Evolutionary conservation across 164 flowering plant genomes (phyloP), one percentile per base, ranked within the genome.

Genomic region (Piper betle): DNA sequence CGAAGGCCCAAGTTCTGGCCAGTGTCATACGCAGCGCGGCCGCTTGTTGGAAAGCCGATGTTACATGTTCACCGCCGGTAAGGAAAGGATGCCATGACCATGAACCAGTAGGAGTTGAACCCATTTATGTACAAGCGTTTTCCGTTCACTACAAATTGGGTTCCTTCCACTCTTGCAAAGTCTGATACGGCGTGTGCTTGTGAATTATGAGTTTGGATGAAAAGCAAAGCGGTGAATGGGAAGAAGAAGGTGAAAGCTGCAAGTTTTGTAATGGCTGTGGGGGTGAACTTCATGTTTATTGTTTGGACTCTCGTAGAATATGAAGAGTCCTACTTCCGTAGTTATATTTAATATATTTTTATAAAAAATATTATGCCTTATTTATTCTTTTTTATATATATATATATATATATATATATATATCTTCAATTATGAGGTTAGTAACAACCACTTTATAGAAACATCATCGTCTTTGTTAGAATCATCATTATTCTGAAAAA

Each of bases 51-150:
- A 84, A 71, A 3, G 73, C 67, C 4, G 68, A 18, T 1, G 75
- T 69, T 3, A 82, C 82, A 38, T 77, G 82, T 2, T 2, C 71
- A 52, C 74, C 72, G 6, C 65, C 38, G 3, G 72, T n/a, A 65
- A 1, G 84, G 77, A 15, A 77, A 75, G n/a, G 83, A 65, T 7
- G 83, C 84, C 67, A 62, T 56, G 37, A 43, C 39, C 87, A 85
- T 78, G 63, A 82, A 50, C 91, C 75, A 72, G 57, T 72, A 72
- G 10, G 50, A 46, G 15, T 43, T 43, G 50, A 43, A 43, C 12
- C 50, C 50, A 6, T 43, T 43, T 3, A 7, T 43, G 50, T 43
- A 43, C 12, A 43, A 43, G 12, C 50, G 50, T 6, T 43, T 43
- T 6, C 50, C 50, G 10, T 46, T 9, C 50, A 46, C 11, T 46